Percentiles rank a stretch among this genome's conserved stretches.
These are phyloP conservation scores for Coemansia sp. DNA, from an alignment of 192 early-diverging fungal species.

Conservation along the genomic window DNA sequence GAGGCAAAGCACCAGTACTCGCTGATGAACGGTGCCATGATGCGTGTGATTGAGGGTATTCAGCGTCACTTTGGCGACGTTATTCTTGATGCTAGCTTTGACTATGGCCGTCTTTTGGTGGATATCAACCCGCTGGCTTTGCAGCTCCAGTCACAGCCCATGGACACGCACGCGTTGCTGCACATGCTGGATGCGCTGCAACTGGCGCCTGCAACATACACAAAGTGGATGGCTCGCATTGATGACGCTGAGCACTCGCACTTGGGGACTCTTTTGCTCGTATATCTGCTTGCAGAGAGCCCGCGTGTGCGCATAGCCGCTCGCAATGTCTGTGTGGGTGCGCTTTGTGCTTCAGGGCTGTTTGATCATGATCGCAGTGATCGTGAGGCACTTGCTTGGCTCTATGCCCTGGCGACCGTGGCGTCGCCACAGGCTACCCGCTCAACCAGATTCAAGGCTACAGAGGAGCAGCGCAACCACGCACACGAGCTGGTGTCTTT, in stretches of 20 bases:
- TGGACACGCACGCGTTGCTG: slow-evolving; percentile 30
- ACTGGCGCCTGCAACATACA: slow-evolving; percentile 11
- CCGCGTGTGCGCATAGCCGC: slow-evolving; percentile 33
- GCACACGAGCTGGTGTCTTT: slow-evolving; percentile 24
- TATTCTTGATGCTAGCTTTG: slow-evolving; percentile 32
- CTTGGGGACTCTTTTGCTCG: slow-evolving; percentile 16
- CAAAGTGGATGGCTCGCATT: slow-evolving; percentile 20
- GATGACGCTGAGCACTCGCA: slow-evolving; percentile 20
- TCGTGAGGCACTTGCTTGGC: slow-evolving; percentile 37
- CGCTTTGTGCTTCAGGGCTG: slow-evolving; percentile 27
- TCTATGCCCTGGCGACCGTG: slow-evolving; percentile 37
- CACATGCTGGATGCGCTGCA: slow-evolving; percentile 22
- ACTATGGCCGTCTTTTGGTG: slow-evolving; percentile 29
- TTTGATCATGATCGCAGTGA: slow-evolving; percentile 36
- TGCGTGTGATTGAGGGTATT: slow-evolving; percentile 42
- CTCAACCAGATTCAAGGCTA: slow-evolving; percentile 6
- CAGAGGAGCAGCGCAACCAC: background rate
- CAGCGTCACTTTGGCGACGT: slow-evolving; percentile 37
- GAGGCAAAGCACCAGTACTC: slow-evolving; percentile 18
- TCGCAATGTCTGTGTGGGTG: slow-evolving; percentile 9
- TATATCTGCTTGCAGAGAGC: slow-evolving; percentile 25
- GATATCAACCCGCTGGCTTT: slow-evolving; percentile 11
- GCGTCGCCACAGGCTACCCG: slow-evolving; percentile 28
- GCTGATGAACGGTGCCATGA: slow-evolving; percentile 23
- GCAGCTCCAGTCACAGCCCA: slow-evolving; percentile 18